Percentiles rank a stretch among this genome's conserved stretches.
Evolutionary conservation across 805 yeast species (phyloP).

Genomic region (Dipodascus albidus): DNA sequence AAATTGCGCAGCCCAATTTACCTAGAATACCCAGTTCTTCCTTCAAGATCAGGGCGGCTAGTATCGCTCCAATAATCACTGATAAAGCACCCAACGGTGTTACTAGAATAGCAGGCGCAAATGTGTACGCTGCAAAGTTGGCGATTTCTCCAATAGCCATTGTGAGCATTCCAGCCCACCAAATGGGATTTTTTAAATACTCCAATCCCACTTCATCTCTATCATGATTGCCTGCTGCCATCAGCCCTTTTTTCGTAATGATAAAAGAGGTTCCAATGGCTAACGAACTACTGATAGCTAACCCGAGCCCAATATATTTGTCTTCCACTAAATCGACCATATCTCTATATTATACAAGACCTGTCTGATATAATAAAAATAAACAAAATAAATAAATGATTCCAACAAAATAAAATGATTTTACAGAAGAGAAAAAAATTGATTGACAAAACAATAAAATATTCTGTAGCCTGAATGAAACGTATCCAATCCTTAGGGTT

Average conservation of each 20-base stretch:
- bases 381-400: not conserved
- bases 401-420: not conserved
- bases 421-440: not conserved
- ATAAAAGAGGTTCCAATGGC: slow-evolving; percentile 89
- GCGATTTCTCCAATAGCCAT: slow-evolving; percentile 89
- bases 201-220: slow-evolving; percentile 62
- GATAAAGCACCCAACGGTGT: slow-evolving; percentile 87
- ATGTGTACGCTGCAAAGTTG: slow-evolving; percentile 88
- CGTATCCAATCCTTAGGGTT: not conserved
- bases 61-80: slow-evolving; percentile 83
- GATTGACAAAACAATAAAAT: not conserved
- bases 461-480: not conserved
- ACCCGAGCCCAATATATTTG: slow-evolving; percentile 77
- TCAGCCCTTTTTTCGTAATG: slow-evolving; percentile 76
- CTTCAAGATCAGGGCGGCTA: slow-evolving; percentile 73
- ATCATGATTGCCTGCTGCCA: slow-evolving; percentile 51
- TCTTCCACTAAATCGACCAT: slow-evolving; percentile 42
- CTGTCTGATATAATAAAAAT: not conserved
- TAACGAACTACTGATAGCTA: slow-evolving; percentile 76
- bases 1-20: slow-evolving; percentile 85
- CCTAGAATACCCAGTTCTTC: slow-evolving; percentile 85
- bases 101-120: slow-evolving; percentile 87
- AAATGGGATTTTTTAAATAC: slow-evolving; percentile 71
- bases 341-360: not conserved
- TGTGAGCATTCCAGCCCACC: slow-evolving; percentile 90